Evolutionary conservation across 129 eudicot species (phyloP).

Genomic region (Chrysanthemum lavandulifolium): DNA sequence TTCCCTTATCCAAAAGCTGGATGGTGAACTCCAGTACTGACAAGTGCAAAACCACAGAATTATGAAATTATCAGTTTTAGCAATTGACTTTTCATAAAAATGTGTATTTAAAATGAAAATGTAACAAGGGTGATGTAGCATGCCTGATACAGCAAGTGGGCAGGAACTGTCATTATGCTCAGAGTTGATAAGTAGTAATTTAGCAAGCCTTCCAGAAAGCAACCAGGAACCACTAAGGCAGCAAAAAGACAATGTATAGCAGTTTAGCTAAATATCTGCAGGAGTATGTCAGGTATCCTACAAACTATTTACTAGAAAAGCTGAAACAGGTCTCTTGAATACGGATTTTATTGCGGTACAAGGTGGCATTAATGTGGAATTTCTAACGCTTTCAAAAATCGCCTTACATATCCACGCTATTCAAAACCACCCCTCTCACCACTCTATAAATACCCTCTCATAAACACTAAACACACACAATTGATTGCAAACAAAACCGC

Average conservation of each 20-base stretch:
- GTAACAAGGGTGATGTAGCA: conserved; percentile 21
- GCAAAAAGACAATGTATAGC: conserved; percentile 1
- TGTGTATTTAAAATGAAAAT: background rate
- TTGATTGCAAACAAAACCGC: too few species aligned
- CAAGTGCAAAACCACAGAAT: conserved; percentile 15
- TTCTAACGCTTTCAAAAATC: too few species aligned
- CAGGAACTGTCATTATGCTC: conserved; percentile 70
- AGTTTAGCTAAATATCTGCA: background rate
- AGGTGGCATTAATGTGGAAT: too few species aligned
- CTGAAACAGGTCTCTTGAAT: background rate
- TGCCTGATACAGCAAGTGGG: conserved; percentile 83
- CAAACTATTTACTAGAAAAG: conserved; percentile 7
- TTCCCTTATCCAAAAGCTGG: conserved; percentile 75
- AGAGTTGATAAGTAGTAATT: conserved; percentile 78
- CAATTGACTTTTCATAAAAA: background rate
- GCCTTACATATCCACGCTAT: too few species aligned
- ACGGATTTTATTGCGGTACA: too few species aligned
- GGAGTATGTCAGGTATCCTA: background rate
- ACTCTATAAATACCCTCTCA: too few species aligned
- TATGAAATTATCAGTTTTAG: background rate
- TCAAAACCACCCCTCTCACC: too few species aligned
- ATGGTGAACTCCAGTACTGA: conserved; percentile 87
- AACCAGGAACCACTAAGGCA: conserved; percentile 75
- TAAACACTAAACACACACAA: too few species aligned
- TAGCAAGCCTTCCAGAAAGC: conserved; percentile 93